Base-by-base conservation (phyloP, 306 rosid genomes). In the Inga leiocalycina region DNA sequence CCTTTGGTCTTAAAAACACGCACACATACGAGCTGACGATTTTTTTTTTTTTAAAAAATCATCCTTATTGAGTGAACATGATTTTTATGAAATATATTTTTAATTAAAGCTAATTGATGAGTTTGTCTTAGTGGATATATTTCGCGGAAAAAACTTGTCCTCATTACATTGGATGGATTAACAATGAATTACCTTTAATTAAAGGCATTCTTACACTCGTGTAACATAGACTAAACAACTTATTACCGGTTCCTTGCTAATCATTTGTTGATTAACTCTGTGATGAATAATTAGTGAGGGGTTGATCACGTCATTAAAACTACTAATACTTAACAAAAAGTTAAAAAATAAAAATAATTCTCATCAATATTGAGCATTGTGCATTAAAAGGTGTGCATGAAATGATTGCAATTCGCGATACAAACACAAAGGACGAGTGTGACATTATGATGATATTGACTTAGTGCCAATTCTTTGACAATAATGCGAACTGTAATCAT, bases 381-480 rank as follows among this genome's bases (percentile, higher is more conserved):
- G 76, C 17, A 72, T 45, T 14, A 72, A 72, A 72, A 72, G 41
- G 32, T 27, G 62, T 57, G 72, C 17, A 64, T 61, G 45, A 30
- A 45, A 45, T 78, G 34, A 45, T 62, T 27, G 62, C 39, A 15
- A 76, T 39, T 76, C 8, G 51, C 20, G 4, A 77, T 22, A 59
- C 30, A 41, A 16, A 77, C 15, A 59, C 30, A 41, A 16, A 43
- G 52, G 44, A 22, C 11, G 56, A 71, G 12, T 15, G 48, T 32
- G 27, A 27, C 9, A 74, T 84, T 8, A 66, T 67, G 64, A 39
- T 46, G 79, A 59, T 46, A 41, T 80, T 57, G 78, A 84, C 87
- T 35, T 24, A 41, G 37, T 68, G 81, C 70, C 81, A 75, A 59
- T 69, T 75, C 81, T 76, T 84, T 84, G 84, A 84, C 79, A 66